These are phyloP conservation scores for Ensete ventricosum DNA, from an alignment of 176 grass and related monocot species.

Conservation along the genomic window DNA sequence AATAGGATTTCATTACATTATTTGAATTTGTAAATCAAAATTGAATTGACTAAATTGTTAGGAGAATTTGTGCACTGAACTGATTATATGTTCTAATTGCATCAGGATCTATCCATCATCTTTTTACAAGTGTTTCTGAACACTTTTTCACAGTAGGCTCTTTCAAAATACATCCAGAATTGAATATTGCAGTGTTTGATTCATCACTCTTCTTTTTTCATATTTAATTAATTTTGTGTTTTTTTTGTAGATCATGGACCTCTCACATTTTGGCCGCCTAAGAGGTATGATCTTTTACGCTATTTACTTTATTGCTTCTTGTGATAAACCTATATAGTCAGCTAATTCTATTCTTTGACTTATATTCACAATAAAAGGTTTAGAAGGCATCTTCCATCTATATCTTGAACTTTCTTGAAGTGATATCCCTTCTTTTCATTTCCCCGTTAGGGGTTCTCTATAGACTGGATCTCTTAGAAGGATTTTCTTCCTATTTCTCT, in stretches of 20 bases:
- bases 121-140: neutral
- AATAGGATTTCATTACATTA: too few relatives aligned
- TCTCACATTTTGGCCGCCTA: slow-evolving; percentile 14
- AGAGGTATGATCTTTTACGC: neutral
- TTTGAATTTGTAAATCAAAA: too few relatives aligned
- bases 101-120: neutral
- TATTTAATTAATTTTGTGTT: neutral
- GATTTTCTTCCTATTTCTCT: neutral
- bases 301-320: neutral
- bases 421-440: too few relatives aligned
- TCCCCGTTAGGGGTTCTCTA: neutral
- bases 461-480: neutral
- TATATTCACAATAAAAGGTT: too few relatives aligned
- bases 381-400: too few relatives aligned
- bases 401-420: too few relatives aligned
- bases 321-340: neutral
- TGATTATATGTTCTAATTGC: neutral
- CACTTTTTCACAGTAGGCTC: neutral
- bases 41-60: too few relatives aligned
- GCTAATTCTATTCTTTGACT: neutral
- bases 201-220: neutral
- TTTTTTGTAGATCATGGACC: slow-evolving; percentile 3
- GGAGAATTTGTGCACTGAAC: too few relatives aligned
- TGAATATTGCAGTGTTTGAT: neutral
- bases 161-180: neutral